A percentile compares a stretch with the other conserved stretches of the same genome.
Evolutionary conservation across 1,284 basidiomycete genomes (phyloP).

Genomic region (Chiua sp.): DNA sequence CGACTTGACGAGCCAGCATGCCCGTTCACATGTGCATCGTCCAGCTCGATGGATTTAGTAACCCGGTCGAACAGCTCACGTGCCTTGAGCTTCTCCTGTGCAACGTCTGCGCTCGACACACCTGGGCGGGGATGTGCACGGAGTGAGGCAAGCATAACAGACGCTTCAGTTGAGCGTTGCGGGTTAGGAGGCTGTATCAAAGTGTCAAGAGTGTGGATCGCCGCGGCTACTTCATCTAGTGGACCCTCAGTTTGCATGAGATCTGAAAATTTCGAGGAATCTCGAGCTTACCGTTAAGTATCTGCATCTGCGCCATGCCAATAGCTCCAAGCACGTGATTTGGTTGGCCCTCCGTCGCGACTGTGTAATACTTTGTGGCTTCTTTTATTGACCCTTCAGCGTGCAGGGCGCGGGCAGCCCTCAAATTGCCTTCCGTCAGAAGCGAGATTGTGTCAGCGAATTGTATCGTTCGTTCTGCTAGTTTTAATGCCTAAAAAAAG

Average conservation of each 20-base stretch:
- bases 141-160: slow-evolving; percentile 88
- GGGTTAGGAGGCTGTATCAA: slow-evolving; percentile 70
- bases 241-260: neutral
- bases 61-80: slow-evolving; percentile 84
- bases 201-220: slow-evolving; percentile 87
- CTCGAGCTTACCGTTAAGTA: slow-evolving; percentile 69
- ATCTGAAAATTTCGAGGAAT: neutral
- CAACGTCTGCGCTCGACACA: slow-evolving; percentile 73
- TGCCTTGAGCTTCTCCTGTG: slow-evolving; percentile 75
- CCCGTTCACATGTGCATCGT: slow-evolving; percentile 50
- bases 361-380: slow-evolving; percentile 77
- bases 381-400: slow-evolving; percentile 63
- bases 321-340: slow-evolving; percentile 81
- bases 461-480: slow-evolving; percentile 92
- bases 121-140: slow-evolving; percentile 81
- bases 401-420: slow-evolving; percentile 82
- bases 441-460: slow-evolving; percentile 87
- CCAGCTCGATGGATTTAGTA: slow-evolving; percentile 65
- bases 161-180: slow-evolving; percentile 78
- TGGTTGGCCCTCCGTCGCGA: slow-evolving; percentile 75
- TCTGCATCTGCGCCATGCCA: slow-evolving; percentile 86
- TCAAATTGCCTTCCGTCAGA: slow-evolving; percentile 79
- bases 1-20: slow-evolving; percentile 31
- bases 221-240: slow-evolving; percentile 77
- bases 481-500: slow-evolving; percentile 72